phyloP scores from a whole-genome alignment of 129 eudicot genomes.

The Flaveria trinervia region DNA sequence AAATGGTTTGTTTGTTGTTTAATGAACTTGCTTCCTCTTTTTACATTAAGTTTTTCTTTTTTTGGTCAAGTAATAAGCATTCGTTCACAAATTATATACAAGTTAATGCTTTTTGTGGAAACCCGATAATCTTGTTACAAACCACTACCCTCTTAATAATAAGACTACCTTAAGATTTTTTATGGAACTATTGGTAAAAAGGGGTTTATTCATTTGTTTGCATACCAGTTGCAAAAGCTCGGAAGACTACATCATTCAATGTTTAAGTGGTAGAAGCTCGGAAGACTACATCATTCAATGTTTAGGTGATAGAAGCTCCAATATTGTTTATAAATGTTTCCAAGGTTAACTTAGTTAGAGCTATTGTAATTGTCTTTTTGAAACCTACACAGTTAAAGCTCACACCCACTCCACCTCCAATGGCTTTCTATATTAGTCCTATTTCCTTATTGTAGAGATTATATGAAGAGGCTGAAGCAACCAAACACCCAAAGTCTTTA shows the following conservation, averaged over 20 bases:
- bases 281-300: too few relatives aligned
- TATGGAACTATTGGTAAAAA: neutral
- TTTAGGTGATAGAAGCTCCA: too few relatives aligned
- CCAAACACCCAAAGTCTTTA: too few relatives aligned
- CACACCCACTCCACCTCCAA: too few relatives aligned
- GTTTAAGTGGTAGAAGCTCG: too few relatives aligned
- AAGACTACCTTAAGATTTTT: neutral
- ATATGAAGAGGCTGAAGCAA: too few relatives aligned
- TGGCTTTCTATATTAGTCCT: neutral
- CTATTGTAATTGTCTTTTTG: too few relatives aligned
- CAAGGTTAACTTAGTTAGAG: too few relatives aligned
- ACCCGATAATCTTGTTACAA: neutral
- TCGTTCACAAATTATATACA: neutral
- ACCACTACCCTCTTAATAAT: neutral
- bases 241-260: too few relatives aligned
- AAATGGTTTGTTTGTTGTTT: neutral
- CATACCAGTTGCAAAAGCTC: neutral
- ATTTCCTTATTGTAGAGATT: constrained; percentile 47
- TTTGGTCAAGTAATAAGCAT: neutral
- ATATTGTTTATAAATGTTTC: too few relatives aligned
- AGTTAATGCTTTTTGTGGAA: neutral
- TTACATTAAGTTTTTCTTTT: neutral
- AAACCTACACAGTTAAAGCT: too few relatives aligned
- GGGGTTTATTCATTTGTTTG: neutral
- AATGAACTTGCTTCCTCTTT: constrained; percentile 1